Evolutionary conservation across 2,329 filamentous ascomycete genomes (phyloP), one percentile per base, ranked within the genome.

Genomic region (Alternaria panax): DNA sequence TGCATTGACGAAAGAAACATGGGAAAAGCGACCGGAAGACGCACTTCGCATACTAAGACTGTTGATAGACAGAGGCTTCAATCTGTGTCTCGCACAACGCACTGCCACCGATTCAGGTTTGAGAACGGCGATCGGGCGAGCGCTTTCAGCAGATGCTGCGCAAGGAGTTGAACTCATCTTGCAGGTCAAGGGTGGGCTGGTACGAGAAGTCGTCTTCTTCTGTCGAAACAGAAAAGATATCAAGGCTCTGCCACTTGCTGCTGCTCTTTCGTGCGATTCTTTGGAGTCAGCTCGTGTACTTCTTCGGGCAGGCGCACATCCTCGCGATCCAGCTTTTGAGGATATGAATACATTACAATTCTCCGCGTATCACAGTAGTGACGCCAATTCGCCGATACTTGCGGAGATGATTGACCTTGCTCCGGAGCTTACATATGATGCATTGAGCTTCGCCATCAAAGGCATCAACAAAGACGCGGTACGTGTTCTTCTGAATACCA

Each of bases 1-100:
- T 27, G 64, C 66, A 1, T 38, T 68, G 11, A 64, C 59, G 3
- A 68, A 65, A 48, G 66, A 68, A n/a, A 68, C 66, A 18, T 68
- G 66, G 66, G 56, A 60, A 0, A 63, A 59, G 12, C 55, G 64
- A 51, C 66, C 64, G 14, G 58, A 65, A 45, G 66, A 68, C n/a
- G 66, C 66, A 27, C 52, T 68, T 8, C 66, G 66, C 8, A 68
- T 68, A 30, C 60, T 68, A 32, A 58, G 55, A 22, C 41, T 65
- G 2, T 54, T 68, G 2, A 51, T 62, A 2, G 66, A 65, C 18
- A 50, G 59, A 50, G 60, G 57, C 18, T 68, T 68, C 25, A 45
- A 64, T 32, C 30, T 61, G 7, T 42, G 60, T 20, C 57, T 65
- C 1, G 48, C 51, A 27, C 66, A 68, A 52, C 64, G 62, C 16